phyloP scores from a whole-genome alignment of 2,329 filamentous ascomycete species.

The Paracoccidioides lutzii region DNA sequence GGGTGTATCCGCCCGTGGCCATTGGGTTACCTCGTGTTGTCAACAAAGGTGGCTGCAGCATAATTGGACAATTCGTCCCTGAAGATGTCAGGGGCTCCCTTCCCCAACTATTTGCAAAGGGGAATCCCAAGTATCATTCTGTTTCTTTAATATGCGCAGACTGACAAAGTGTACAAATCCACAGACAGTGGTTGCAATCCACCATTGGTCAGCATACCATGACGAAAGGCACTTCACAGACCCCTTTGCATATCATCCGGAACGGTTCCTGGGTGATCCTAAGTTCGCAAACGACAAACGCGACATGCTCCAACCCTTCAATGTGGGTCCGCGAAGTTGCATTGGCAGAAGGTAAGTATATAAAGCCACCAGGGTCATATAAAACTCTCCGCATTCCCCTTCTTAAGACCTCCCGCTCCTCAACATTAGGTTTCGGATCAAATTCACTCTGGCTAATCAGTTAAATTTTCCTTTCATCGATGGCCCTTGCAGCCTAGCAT shows the following conservation, averaged over 20 bases:
- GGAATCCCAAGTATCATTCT: too few relatives aligned
- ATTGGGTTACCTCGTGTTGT: slow-evolving; percentile 14
- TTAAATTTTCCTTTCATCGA: background rate
- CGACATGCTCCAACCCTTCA: slow-evolving; percentile 37
- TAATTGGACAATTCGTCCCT: slow-evolving; percentile 28
- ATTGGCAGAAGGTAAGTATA: slow-evolving; percentile 37
- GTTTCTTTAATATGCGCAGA: background rate
- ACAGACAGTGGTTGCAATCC: slow-evolving; percentile 32
- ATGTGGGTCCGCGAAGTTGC: slow-evolving; percentile 38
- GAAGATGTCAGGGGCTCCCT: slow-evolving; percentile 10
- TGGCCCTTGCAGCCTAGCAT: slow-evolving; percentile 30
- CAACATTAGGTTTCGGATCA: background rate
- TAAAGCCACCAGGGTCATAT: too few relatives aligned
- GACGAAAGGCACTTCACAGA: slow-evolving; percentile 34
- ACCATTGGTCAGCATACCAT: slow-evolving; percentile 36
- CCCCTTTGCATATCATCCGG: slow-evolving; percentile 35
- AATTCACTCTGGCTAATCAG: background rate
- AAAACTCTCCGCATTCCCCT: background rate
- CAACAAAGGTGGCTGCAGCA: slow-evolving; percentile 15
- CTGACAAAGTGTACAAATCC: background rate
- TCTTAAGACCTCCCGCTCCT: background rate
- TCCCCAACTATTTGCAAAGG: background rate
- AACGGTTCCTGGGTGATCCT: slow-evolving; percentile 31
- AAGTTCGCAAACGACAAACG: slow-evolving; percentile 31
- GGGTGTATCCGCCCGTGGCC: slow-evolving; percentile 28